Percentiles rank a stretch among this genome's conserved stretches.
These are phyloP conservation scores for Chytriomyces hyalinus DNA, from an alignment of 192 early-diverging fungal species.

Conservation along the genomic window DNA sequence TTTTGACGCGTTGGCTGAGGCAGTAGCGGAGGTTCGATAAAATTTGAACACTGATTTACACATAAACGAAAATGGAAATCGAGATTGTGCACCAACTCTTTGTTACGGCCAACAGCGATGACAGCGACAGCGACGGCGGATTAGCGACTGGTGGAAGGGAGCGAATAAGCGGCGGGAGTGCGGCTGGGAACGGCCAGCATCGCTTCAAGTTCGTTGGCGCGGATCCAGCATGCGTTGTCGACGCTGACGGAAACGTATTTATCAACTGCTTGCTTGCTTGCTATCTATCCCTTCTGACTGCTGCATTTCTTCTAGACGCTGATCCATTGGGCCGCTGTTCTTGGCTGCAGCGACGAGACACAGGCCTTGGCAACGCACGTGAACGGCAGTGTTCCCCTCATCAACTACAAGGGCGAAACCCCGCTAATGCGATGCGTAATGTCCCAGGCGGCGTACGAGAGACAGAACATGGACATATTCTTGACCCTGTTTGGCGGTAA, in stretches of 20 bases:
- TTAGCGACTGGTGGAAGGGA: background rate
- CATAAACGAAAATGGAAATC: background rate
- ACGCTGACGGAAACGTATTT: too few relatives aligned
- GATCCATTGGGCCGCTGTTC: slow-evolving; percentile 93
- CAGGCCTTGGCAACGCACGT: slow-evolving; percentile 79
- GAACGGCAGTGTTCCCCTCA: slow-evolving; percentile 53
- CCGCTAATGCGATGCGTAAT: slow-evolving; percentile 86
- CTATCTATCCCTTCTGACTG: background rate
- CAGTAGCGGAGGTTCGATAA: too few relatives aligned
- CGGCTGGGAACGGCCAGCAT: background rate
- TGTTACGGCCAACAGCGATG: background rate
- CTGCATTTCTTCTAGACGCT: slow-evolving; percentile 61
- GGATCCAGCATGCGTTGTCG: too few relatives aligned
- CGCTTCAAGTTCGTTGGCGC: background rate
- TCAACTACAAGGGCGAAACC: slow-evolving; percentile 87
- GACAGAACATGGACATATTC: slow-evolving; percentile 73
- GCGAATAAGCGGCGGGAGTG: background rate
- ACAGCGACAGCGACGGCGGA: too few relatives aligned
- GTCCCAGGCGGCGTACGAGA: slow-evolving; percentile 84
- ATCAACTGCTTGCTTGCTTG: background rate
- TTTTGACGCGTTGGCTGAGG: too few relatives aligned
- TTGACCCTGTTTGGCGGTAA: slow-evolving; percentile 73
- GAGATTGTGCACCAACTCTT: background rate
- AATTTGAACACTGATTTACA: background rate
- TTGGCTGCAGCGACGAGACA: slow-evolving; percentile 76